Evolutionary conservation across 83 land plant genomes (phyloP).

Genomic region (Diphasiastrum complanatum): DNA sequence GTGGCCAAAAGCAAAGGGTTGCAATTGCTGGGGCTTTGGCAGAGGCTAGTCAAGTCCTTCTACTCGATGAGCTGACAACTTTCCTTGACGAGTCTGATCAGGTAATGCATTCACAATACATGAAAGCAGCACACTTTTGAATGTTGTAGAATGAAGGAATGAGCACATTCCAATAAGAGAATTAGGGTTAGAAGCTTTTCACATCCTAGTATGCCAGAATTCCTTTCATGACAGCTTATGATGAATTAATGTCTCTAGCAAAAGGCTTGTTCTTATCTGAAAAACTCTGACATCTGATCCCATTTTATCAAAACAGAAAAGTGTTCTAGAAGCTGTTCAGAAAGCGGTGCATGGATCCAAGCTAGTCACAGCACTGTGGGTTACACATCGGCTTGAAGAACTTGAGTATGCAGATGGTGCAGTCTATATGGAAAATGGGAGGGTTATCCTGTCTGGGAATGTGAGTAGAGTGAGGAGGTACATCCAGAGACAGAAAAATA

Average conservation of each 20-base stretch:
- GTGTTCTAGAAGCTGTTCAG: constrained; percentile 84
- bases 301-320: constrained; percentile 43
- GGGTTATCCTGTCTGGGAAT: constrained; percentile 46
- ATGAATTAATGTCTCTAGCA: too few relatives aligned
- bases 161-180: too few relatives aligned
- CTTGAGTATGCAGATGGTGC: constrained; percentile 96
- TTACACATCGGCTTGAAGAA: constrained; percentile 95
- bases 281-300: not conserved
- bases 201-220: too few relatives aligned
- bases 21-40: constrained; percentile 97
- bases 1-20: constrained; percentile 94
- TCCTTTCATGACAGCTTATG: too few relatives aligned
- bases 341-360: constrained; percentile 44
- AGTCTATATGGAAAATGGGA: constrained; percentile 83
- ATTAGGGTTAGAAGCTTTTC: too few relatives aligned
- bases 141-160: not conserved
- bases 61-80: constrained; percentile 95
- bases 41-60: constrained; percentile 69
- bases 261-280: not conserved
- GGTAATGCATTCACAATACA: constrained; percentile 44
- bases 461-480: constrained; percentile 38
- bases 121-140: not conserved
- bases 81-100: constrained; percentile 87
- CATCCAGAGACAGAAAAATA: constrained; percentile 40
- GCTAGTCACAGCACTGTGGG: constrained; percentile 87